Evolutionary conservation across 164 flowering plant genomes (phyloP).

Genomic region (Vitis rotundifolia): DNA sequence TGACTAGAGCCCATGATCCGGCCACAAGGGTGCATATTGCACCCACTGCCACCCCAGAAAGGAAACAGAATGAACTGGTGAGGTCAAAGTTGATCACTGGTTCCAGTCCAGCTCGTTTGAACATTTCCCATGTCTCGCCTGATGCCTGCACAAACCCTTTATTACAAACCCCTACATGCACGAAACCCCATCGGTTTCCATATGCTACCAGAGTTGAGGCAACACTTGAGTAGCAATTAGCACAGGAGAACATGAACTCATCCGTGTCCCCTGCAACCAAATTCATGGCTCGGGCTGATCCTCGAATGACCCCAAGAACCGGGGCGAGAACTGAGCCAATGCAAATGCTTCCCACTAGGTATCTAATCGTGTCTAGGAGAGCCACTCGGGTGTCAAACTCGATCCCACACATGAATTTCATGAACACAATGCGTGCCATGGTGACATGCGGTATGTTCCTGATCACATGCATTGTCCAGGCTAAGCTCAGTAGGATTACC

Average conservation of each 20-base stretch:
- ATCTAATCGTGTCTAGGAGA: slow-evolving; percentile 19
- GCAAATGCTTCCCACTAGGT: slow-evolving; percentile 42
- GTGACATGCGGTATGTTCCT: slow-evolving; percentile 37
- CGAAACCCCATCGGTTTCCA: slow-evolving; percentile 74
- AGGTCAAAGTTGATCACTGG: slow-evolving; percentile 59
- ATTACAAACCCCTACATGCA: slow-evolving; percentile 54
- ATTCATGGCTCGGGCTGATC: slow-evolving; percentile 42
- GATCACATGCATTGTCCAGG: slow-evolving; percentile 58
- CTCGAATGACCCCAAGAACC: slow-evolving; percentile 32
- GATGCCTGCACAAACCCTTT: slow-evolving; percentile 65
- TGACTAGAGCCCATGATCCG: slow-evolving; percentile 56
- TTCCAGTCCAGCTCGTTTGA: slow-evolving; percentile 40
- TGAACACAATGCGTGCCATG: slow-evolving; percentile 36
- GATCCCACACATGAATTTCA: slow-evolving; percentile 24
- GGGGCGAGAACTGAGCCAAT: slow-evolving; percentile 56
- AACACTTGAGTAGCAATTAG: slow-evolving; percentile 45
- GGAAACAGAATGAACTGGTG: slow-evolving; percentile 66
- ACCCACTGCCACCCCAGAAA: slow-evolving; percentile 52
- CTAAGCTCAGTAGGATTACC: slow-evolving; percentile 40
- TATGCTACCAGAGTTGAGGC: slow-evolving; percentile 32
- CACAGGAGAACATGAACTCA: slow-evolving; percentile 76
- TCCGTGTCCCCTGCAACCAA: slow-evolving; percentile 50
- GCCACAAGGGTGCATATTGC: slow-evolving; percentile 39
- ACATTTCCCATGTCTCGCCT: slow-evolving; percentile 56
- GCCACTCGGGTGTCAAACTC: slow-evolving; percentile 22